phyloP scores from a whole-genome alignment of 345 rosid species.

The Excoecaria agallocha region DNA sequence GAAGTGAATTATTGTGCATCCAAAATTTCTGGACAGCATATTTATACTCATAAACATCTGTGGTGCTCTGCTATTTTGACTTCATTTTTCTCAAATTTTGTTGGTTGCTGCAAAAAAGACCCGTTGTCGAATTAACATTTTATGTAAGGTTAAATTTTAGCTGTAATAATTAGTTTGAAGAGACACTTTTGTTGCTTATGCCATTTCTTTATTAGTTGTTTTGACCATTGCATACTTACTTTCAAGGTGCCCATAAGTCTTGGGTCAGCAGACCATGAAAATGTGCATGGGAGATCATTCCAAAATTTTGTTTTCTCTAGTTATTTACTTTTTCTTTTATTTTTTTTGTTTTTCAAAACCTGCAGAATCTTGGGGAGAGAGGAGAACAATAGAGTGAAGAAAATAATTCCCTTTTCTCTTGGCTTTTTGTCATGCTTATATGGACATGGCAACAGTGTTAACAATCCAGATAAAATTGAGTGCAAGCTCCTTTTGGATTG shows the following conservation, averaged over 20 bases:
- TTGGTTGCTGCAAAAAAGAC: neutral
- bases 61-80: neutral
- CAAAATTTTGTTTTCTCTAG: neutral
- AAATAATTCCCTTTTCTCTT: constrained; percentile 59
- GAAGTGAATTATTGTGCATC: neutral
- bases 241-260: neutral
- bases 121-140: neutral
- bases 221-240: neutral
- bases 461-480: constrained; percentile 35
- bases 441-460: constrained; percentile 44
- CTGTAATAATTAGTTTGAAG: neutral
- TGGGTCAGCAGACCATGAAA: neutral
- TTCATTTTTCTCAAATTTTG: neutral
- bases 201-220: neutral
- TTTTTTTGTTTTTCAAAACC: neutral
- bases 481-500: constrained; percentile 55
- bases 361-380: constrained; percentile 64
- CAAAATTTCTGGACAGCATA: neutral
- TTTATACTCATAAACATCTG: neutral
- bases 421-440: constrained; percentile 76
- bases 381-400: constrained; percentile 55
- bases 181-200: neutral
- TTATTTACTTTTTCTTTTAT: no score
- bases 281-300: neutral
- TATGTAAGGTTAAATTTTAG: neutral